Percentiles rank a stretch among this genome's conserved stretches.
Evolutionary conservation across 805 yeast genomes (phyloP).

Genomic region (Clavispora vitiphila): DNA sequence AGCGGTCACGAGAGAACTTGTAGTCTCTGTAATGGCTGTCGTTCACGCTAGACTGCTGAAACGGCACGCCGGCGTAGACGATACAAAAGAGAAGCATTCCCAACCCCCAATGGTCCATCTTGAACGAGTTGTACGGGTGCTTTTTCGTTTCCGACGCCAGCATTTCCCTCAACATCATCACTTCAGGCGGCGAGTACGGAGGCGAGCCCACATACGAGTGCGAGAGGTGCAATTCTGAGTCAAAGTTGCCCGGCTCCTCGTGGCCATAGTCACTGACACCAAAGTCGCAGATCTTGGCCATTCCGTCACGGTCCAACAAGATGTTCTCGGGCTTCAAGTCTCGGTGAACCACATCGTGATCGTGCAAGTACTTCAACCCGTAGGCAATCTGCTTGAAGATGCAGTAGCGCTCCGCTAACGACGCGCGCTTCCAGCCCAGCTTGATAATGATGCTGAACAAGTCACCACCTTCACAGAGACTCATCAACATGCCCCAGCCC

Average conservation of each 20-base stretch:
- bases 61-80: slow-evolving; percentile 56
- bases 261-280: slow-evolving; percentile 70
- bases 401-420: slow-evolving; percentile 53
- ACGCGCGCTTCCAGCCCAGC: slow-evolving; percentile 55
- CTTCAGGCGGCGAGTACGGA: slow-evolving; percentile 79
- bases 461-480: slow-evolving; percentile 59
- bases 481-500: slow-evolving; percentile 76
- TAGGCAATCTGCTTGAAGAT: slow-evolving; percentile 62
- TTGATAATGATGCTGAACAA: slow-evolving; percentile 50
- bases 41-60: slow-evolving; percentile 46
- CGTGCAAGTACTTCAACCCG: slow-evolving; percentile 61
- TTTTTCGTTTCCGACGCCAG: slow-evolving; percentile 27
- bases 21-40: slow-evolving; percentile 53
- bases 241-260: slow-evolving; percentile 45
- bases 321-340: slow-evolving; percentile 76
- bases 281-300: slow-evolving; percentile 68
- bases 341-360: slow-evolving; percentile 61
- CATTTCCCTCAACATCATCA: slow-evolving; percentile 44
- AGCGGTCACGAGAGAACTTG: slow-evolving; percentile 42
- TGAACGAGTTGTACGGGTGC: slow-evolving; percentile 56
- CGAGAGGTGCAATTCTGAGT: slow-evolving; percentile 34
- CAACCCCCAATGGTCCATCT: slow-evolving; percentile 68
- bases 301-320: slow-evolving; percentile 52
- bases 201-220: slow-evolving; percentile 69
- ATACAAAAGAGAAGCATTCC: slow-evolving; percentile 65